Evolutionary conservation across 192 early-diverging fungal genomes (phyloP).

Genomic region (Coemansia furcata): DNA sequence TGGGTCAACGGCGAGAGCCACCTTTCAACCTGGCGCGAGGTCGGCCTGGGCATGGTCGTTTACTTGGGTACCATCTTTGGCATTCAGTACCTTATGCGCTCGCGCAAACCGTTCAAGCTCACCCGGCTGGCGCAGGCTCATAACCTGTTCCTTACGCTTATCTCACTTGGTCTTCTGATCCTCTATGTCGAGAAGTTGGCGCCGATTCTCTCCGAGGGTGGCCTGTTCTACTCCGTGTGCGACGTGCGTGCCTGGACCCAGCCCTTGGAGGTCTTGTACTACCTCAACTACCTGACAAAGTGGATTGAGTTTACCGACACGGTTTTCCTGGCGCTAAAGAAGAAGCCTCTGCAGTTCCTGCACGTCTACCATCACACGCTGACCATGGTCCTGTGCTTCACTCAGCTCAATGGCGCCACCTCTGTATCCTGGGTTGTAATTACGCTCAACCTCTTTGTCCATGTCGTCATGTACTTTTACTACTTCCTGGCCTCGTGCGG

Average conservation of each 20-base stretch:
- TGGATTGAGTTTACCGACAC: conserved; percentile 89
- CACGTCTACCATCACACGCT: conserved; percentile 92
- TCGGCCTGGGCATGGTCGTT: conserved; percentile 44
- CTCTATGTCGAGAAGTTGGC: conserved; percentile 74
- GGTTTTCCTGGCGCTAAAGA: conserved; percentile 79
- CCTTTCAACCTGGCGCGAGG: conserved; percentile 53
- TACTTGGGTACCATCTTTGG: conserved; percentile 83
- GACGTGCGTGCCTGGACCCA: conserved; percentile 69
- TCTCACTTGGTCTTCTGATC: conserved; percentile 66
- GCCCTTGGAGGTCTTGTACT: conserved; percentile 79
- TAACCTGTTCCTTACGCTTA: conserved; percentile 72
- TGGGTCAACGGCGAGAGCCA: conserved; percentile 50
- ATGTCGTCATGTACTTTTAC: conserved; percentile 92
- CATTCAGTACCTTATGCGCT: conserved; percentile 68
- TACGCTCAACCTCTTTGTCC: conserved; percentile 80
- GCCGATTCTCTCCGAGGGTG: conserved; percentile 67
- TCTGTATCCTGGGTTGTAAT: conserved; percentile 65
- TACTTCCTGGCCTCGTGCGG: conserved; percentile 77
- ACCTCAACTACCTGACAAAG: conserved; percentile 91
- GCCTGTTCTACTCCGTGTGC: conserved; percentile 73
- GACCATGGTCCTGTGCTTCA: conserved; percentile 84
- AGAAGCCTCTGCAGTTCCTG: conserved; percentile 86
- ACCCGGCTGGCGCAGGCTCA: conserved; percentile 74
- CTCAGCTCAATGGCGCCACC: conserved; percentile 71
- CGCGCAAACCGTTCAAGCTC: conserved; percentile 65